Evolutionary conservation across 352 stramenopile species (phyloP), one percentile per base, ranked within the genome.

Genomic region (Blastocystis sp.): DNA sequence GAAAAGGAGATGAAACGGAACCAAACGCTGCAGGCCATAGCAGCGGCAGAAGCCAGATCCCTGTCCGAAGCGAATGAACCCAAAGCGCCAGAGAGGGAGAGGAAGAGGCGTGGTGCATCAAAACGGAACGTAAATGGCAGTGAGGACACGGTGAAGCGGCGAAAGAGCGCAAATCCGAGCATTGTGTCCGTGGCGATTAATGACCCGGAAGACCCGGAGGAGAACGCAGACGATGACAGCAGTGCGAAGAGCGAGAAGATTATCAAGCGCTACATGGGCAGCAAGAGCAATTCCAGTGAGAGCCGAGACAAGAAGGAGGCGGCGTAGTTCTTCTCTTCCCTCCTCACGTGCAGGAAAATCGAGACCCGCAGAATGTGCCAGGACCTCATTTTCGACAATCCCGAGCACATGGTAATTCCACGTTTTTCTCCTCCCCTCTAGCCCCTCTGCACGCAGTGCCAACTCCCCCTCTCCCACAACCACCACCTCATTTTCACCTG

Each of bases 361-460:
- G 43, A 61, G 9, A 77, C 54, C 38, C 66, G 66, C 4, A 57
- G 24, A 1, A n/a, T 19, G 34, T 17, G 9, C 19, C 34, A 68
- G 14, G 40, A 68, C 34, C 54, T 84, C n/a, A 66, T 84, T 57
- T 84, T 54, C 45, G 74, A 84, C 40, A 84, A 84, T 84, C 74
- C 74, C 17, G n/a, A 70, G 9, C 52, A 69, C 1, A 28, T 28
- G 14, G 74, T 84, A 69, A 42, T 38, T 43, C 14, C 42, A 19
- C 52, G 10, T n/a, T 11, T 52, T 42, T 21, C 24, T 43, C 34
- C 9, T 84, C 40, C 68, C 66, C 34, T 10, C 4, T 48, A 84
- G 74, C 38, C 74, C 34, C 40, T 84, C 4, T 84, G 74, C 61
- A 54, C 21, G 0, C 38, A 57, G 1, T 84, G 74, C 3, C 57